Evolutionary conservation across 2,329 filamentous ascomycete genomes (phyloP).

Genomic region (Sclerotiophoma versabilis): DNA sequence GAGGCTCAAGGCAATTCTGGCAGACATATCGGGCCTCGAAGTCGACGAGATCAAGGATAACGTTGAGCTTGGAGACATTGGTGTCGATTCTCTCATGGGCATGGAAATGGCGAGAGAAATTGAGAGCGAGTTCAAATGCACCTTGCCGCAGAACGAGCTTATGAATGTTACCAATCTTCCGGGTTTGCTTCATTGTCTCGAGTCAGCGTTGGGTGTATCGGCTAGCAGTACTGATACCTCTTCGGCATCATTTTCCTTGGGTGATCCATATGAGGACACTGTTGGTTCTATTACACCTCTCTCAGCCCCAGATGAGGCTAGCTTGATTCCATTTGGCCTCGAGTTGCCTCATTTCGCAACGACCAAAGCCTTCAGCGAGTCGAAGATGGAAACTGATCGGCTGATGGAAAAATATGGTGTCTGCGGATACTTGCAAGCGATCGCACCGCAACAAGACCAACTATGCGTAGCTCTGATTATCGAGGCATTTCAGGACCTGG

Average conservation of each 20-base stretch:
- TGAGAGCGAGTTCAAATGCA: constrained; percentile 16
- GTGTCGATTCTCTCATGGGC: constrained; percentile 50
- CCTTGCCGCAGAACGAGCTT: constrained; percentile 9
- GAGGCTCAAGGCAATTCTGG: constrained; percentile 11
- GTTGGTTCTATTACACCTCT: not conserved
- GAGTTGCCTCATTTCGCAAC: not conserved
- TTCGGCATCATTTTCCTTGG: not conserved
- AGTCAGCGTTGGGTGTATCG: not conserved
- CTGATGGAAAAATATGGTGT: constrained; percentile 6
- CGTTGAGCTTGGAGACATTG: constrained; percentile 41
- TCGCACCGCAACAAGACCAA: constrained; percentile 30
- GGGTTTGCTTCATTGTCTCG: constrained; percentile 5
- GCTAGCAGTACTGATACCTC: not conserved
- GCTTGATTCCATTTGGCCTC: not conserved
- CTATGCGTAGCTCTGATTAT: constrained; percentile 34
- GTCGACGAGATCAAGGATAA: constrained; percentile 16
- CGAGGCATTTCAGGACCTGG: constrained; percentile 35
- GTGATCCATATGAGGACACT: not conserved
- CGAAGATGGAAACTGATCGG: not conserved
- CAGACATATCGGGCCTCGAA: constrained; percentile 20
- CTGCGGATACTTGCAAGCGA: not conserved
- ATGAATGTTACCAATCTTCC: constrained; percentile 8
- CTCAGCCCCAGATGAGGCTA: not conserved
- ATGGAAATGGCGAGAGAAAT: constrained; percentile 47
- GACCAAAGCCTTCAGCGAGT: not conserved